Conservation (phyloP, 2,329 filamentous ascomycete genomes). For the Drechslera avenae region DNA sequence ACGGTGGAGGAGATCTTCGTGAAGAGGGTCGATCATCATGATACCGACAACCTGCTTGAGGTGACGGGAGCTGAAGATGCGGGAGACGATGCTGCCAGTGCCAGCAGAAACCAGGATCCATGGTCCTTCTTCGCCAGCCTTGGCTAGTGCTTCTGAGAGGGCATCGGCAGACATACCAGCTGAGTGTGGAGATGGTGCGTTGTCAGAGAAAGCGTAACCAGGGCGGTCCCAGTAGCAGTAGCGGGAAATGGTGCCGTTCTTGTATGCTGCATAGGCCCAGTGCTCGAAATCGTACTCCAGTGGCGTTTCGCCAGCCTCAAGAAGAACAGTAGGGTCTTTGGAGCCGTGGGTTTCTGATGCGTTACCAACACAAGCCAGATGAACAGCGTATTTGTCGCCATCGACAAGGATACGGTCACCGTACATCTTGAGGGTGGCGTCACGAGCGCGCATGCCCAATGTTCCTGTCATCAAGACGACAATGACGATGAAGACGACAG, state of each 20-base stretch:
- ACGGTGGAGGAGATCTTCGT: slow-evolving; percentile 79
- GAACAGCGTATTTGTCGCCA: slow-evolving; percentile 81
- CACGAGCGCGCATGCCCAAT: slow-evolving; percentile 77
- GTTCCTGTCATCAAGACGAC: slow-evolving; percentile 78
- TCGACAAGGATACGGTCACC: slow-evolving; percentile 83
- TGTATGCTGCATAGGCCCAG: slow-evolving; percentile 75
- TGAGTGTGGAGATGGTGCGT: slow-evolving; percentile 89
- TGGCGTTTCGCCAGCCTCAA: slow-evolving; percentile 82
- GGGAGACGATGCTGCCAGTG: slow-evolving; percentile 84
- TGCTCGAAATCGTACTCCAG: slow-evolving; percentile 79
- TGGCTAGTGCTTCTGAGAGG: slow-evolving; percentile 81
- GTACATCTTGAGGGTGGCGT: slow-evolving; percentile 73
- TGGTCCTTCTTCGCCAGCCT: slow-evolving; percentile 80
- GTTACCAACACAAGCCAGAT: slow-evolving; percentile 84
- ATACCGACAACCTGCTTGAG: slow-evolving; percentile 75
- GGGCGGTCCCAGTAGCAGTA: slow-evolving; percentile 98
- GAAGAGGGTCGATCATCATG: slow-evolving; percentile 83
- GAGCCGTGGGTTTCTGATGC: slow-evolving; percentile 60
- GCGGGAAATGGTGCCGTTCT: slow-evolving; percentile 80
- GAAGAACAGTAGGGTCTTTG: slow-evolving; percentile 75
- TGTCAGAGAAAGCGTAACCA: slow-evolving; percentile 86
- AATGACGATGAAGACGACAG: slow-evolving; percentile 70
- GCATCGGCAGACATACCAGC: slow-evolving; percentile 92
- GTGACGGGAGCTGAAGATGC: slow-evolving; percentile 88
- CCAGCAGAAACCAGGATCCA: slow-evolving; percentile 89